These are phyloP conservation scores for Sporothrix schenckii DNA, from an alignment of 2,329 filamentous ascomycete genomes.

Conservation along the genomic window DNA sequence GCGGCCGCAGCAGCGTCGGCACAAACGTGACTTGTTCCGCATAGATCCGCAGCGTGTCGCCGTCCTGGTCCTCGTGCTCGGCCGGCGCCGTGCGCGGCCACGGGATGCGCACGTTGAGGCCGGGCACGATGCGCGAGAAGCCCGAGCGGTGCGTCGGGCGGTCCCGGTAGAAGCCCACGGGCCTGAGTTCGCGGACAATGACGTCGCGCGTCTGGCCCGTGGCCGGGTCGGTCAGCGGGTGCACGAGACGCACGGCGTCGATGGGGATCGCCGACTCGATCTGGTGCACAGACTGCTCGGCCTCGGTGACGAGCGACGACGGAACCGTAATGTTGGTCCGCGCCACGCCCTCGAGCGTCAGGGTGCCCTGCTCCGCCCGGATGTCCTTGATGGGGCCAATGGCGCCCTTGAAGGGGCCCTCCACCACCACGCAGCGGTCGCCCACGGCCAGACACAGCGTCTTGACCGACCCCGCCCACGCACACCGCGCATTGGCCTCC, in stretches of 20 bases:
- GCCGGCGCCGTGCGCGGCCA: conserved; percentile 65
- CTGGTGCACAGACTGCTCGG: conserved; percentile 48
- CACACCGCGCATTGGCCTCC: conserved; percentile 50
- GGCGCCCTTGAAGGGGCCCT: conserved; percentile 78
- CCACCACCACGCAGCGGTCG: conserved; percentile 81
- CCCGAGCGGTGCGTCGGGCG: conserved; percentile 52
- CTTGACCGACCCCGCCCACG: conserved; percentile 59
- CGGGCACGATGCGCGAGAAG: conserved; percentile 66
- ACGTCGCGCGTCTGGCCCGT: conserved; percentile 71
- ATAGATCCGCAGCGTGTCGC: conserved; percentile 75
- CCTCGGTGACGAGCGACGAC: conserved; percentile 47
- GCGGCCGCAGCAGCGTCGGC: conserved; percentile 74
- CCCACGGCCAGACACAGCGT: conserved; percentile 65
- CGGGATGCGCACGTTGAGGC: conserved; percentile 72
- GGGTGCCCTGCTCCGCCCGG: conserved; percentile 56
- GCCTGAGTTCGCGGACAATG: conserved; percentile 71
- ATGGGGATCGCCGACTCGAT: conserved; percentile 65
- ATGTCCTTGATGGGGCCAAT: conserved; percentile 73
- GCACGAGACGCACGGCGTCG: conserved; percentile 76
- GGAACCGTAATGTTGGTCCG: conserved; percentile 47
- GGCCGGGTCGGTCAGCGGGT: conserved; percentile 67
- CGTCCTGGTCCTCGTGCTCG: conserved; percentile 57
- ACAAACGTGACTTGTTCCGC: conserved; percentile 76
- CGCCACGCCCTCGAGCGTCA: conserved; percentile 62
- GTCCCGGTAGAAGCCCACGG: conserved; percentile 55